Evolutionary conservation across 768 basidiomycete genomes (phyloP).

Genomic region (Austroboletus festivus): DNA sequence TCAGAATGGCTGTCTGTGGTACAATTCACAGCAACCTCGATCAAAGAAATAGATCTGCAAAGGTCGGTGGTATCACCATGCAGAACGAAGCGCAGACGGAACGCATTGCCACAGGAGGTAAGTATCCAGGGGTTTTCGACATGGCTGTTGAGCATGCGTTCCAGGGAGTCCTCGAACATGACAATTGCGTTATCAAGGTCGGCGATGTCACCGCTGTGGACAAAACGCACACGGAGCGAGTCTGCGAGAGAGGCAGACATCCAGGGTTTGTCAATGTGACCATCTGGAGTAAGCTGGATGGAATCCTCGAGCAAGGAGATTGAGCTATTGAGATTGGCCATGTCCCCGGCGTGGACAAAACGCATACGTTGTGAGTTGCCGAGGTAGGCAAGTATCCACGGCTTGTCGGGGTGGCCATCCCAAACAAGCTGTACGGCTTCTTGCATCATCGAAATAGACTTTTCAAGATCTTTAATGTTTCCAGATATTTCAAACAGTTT

Average conservation of each 20-base stretch:
- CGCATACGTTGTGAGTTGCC: neutral
- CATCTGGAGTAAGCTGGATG: neutral
- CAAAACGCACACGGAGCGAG: neutral
- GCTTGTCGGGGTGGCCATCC: neutral
- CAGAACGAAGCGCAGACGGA: too few species aligned
- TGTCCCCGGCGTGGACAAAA: neutral
- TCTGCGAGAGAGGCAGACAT: neutral
- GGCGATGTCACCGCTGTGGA: neutral
- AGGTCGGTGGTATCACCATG: too few species aligned
- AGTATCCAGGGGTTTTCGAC: too few species aligned
- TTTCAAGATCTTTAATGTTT: neutral
- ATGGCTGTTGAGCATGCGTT: too few species aligned
- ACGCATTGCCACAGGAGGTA: too few species aligned
- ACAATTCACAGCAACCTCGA: too few species aligned
- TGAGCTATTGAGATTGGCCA: neutral
- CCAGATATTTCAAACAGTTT: neutral
- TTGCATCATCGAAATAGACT: neutral
- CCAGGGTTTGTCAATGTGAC: neutral
- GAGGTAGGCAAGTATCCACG: neutral
- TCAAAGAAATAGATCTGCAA: too few species aligned
- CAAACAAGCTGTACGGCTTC: neutral
- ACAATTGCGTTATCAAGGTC: neutral
- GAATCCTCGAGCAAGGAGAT: neutral
- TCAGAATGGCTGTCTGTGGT: too few species aligned
- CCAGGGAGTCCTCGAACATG: neutral